Base-by-base conservation (phyloP, 306 rosid species). In the Quercus suber region DNA sequence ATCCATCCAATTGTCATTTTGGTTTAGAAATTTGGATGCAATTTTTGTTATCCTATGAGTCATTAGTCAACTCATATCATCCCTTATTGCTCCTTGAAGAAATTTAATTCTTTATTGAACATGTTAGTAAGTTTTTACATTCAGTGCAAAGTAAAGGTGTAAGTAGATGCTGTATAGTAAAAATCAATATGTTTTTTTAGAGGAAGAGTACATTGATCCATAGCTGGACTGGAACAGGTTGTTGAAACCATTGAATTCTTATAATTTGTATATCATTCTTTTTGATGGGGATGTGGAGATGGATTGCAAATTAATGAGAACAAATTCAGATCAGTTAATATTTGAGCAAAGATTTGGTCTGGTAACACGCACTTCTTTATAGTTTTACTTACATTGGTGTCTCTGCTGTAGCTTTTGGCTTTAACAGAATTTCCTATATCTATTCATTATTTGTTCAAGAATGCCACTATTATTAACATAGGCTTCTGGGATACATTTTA, bases 161-260 rank as follows among this genome's bases (percentile, higher is more conserved):
- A 33, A 15, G 72, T 65, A 65, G 43, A 18, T 33, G 52, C 15
- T 33, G 13, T 33, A 19, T 35, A 31, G 21, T 19, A 9, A 19
- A 25, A 59, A 59, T 59, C 67, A 20, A 11, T 59, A 3, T 59
- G 67, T 59, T 59, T 59, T 10, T 10, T 28, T 59, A 23, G 33
- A 8, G 33, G 33, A 67, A 35, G 72, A 67, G 72, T 67, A n/a
- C 51, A 33, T 33, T 67, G 72, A 67, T 35, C 25, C 17, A 19
- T 67, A 18, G 2, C 25, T 17, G 27, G 7, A 33, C 27, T 33
- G 72, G 52, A 67, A 19, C 25, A 35, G 51, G 72, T 67, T 67
- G 23, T 35, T 58, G 21, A 58, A 80, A 57, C 45, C 27, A 8
- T 67, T 51, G 58, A 56, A 51, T 81, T 69, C 67, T 69, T 55